phyloP scores from a whole-genome alignment of 192 early-diverging fungal genomes.

The Martensiomyces pterosporus region DNA sequence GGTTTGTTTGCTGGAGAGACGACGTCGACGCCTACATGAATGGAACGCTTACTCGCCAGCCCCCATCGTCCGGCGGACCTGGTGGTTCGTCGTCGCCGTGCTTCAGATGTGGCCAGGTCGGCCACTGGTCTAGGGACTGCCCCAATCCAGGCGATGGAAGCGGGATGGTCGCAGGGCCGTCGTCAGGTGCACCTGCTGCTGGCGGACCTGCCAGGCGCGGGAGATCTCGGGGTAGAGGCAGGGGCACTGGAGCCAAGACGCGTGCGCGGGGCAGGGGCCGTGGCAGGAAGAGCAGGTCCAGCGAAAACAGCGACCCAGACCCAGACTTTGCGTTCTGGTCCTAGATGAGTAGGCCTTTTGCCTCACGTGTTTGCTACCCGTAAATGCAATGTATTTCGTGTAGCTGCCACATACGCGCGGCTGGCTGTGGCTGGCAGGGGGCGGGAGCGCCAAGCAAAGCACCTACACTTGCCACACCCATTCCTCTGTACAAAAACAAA shows the following conservation, averaged over 20 bases:
- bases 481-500: too few species aligned
- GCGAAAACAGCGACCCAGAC: conserved; percentile 5
- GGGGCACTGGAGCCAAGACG: neutral
- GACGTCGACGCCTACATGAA: conserved; percentile 20
- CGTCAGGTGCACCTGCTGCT: conserved; percentile 9
- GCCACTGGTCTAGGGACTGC: conserved; percentile 46
- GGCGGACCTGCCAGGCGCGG: conserved; percentile 10
- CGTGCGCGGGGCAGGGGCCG: too few species aligned
- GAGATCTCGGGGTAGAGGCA: conserved; percentile 6
- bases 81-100: conserved; percentile 15
- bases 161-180: conserved; percentile 1
- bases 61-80: neutral
- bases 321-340: conserved; percentile 14
- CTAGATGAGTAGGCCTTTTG: conserved; percentile 5
- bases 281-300: too few species aligned
- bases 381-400: conserved; percentile 1
- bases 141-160: conserved; percentile 5
- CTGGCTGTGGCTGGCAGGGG: conserved; percentile 55
- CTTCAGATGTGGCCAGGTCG: conserved; percentile 30
- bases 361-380: conserved; percentile 3
- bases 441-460: too few species aligned
- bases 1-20: conserved; percentile 39
- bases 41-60: neutral
- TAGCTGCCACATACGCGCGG: too few species aligned
- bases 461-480: too few species aligned